Conservation (phyloP, 305 asterid species). For the Fraxinus floribunda region DNA sequence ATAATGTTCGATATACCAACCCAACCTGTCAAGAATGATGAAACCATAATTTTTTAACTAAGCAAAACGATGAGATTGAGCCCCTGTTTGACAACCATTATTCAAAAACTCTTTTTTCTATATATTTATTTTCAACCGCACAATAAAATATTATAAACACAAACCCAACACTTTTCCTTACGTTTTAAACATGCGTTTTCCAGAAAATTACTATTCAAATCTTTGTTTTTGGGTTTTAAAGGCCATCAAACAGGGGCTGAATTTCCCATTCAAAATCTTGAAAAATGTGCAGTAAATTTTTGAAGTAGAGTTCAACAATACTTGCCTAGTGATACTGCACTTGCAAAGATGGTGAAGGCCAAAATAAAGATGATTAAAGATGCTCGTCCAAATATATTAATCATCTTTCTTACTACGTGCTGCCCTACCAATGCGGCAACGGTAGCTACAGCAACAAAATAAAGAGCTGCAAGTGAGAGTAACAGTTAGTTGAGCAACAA, state of each 20-base stretch:
- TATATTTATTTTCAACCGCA: no score
- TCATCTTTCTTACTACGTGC: constrained; percentile 56
- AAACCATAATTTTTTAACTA: background rate
- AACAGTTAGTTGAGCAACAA: background rate
- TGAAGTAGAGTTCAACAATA: background rate
- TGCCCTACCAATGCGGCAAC: constrained; percentile 69
- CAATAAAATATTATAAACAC: no score
- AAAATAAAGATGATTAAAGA: constrained; percentile 63
- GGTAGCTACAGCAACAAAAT: constrained; percentile 59
- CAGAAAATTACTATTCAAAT: no score
- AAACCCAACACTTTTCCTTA: no score
- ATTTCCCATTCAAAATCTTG: background rate
- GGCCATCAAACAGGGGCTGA: no score
- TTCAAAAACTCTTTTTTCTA: no score
- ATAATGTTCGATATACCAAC: constrained; percentile 58
- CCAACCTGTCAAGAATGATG: constrained; percentile 44
- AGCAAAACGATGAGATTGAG: background rate
- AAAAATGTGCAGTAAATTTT: background rate
- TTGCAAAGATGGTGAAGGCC: constrained; percentile 60
- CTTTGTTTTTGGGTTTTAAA: no score
- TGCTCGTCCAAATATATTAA: constrained; percentile 57
- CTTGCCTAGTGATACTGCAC: constrained; percentile 65
- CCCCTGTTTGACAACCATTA: no score
- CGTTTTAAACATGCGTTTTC: no score
- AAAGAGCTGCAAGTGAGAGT: constrained; percentile 48